Conservation (phyloP, 1,284 basidiomycete genomes). For the Sporisorium exsertum region DNA sequence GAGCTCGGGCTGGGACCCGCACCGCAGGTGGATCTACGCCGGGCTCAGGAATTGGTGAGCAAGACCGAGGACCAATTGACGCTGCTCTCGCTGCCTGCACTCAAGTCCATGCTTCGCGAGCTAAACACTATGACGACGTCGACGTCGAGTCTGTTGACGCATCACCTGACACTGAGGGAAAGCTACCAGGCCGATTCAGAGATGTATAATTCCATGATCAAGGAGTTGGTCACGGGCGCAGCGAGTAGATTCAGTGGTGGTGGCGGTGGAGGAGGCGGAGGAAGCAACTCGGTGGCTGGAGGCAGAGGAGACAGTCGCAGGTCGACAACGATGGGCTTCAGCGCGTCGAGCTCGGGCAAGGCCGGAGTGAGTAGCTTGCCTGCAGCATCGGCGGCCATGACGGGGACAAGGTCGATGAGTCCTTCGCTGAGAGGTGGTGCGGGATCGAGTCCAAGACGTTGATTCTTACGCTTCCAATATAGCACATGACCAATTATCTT, state of each 20-base stretch:
- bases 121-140: constrained; percentile 55
- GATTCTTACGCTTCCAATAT: constrained; percentile 1
- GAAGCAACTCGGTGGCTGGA: constrained; percentile 21
- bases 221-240: constrained; percentile 65
- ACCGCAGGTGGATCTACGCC: constrained; percentile 46
- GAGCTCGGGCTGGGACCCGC: constrained; percentile 55
- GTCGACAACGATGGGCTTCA: constrained; percentile 34
- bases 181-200: constrained; percentile 62
- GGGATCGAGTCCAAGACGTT: constrained; percentile 19
- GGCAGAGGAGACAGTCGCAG: constrained; percentile 27
- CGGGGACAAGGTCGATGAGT: constrained; percentile 28
- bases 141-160: constrained; percentile 60
- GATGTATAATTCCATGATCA: constrained; percentile 67
- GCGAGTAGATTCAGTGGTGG: constrained; percentile 45
- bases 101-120: constrained; percentile 56
- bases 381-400: constrained; percentile 23
- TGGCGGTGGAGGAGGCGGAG: constrained; percentile 7
- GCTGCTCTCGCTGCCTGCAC: constrained; percentile 61
- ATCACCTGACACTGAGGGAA: constrained; percentile 63
- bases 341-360: constrained; percentile 18
- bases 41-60: constrained; percentile 53
- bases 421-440: constrained; percentile 34
- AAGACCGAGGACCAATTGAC: constrained; percentile 60
- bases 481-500: not conserved
- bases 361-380: constrained; percentile 29